phyloP scores from a whole-genome alignment of 345 rosid species.

The Kandelia obovata region DNA sequence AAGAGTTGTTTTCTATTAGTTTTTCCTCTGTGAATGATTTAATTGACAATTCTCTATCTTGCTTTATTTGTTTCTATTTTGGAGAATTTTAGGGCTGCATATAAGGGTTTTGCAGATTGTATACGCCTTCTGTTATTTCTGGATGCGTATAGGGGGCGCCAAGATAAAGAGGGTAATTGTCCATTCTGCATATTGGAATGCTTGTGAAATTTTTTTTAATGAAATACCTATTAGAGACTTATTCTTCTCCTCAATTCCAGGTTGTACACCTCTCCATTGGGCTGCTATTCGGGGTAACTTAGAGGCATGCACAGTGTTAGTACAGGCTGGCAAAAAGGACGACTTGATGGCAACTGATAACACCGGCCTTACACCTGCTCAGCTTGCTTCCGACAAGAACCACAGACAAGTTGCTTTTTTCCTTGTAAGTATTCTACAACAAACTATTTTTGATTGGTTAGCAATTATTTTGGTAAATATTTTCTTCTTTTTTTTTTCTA shows the following conservation, averaged over 20 bases:
- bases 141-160: constrained; percentile 93
- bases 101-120: constrained; percentile 96
- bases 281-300: constrained; percentile 97
- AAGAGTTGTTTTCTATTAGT: too few species aligned
- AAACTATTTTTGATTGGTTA: constrained; percentile 27
- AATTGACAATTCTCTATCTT: constrained; percentile 6
- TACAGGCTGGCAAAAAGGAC: constrained; percentile 97
- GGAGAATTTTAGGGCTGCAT: constrained; percentile 89
- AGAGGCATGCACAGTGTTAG: constrained; percentile 97
- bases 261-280: constrained; percentile 98
- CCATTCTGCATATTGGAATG: neutral
- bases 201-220: neutral
- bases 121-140: constrained; percentile 89
- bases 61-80: constrained; percentile 26
- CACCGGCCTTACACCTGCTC: constrained; percentile 95
- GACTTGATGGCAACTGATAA: constrained; percentile 86
- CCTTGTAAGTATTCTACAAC: constrained; percentile 75
- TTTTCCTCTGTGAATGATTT: neutral
- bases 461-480: constrained; percentile 18
- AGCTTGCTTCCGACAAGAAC: constrained; percentile 94
- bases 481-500: constrained; percentile 4
- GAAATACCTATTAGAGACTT: neutral
- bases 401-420: constrained; percentile 99
- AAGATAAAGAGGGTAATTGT: constrained; percentile 83
- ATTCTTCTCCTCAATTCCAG: constrained; percentile 28